A percentile compares a stretch with the other conserved stretches of the same genome.
These are phyloP conservation scores for Aethionema arabicum DNA, from an alignment of 345 rosid genomes.

Conservation along the genomic window DNA sequence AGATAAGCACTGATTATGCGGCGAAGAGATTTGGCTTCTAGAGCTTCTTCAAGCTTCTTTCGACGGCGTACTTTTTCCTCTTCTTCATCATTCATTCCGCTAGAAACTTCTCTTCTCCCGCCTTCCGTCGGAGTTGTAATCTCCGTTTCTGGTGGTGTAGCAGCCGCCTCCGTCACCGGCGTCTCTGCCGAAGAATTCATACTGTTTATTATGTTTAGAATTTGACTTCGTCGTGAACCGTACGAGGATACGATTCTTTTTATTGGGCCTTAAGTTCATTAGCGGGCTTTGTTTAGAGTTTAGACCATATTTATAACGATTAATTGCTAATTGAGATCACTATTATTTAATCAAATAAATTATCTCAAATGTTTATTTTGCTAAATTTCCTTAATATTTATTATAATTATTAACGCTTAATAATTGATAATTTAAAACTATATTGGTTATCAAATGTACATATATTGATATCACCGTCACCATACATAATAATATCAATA, in stretches of 20 bases:
- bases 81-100: conserved; percentile 48
- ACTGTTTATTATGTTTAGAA: conserved; percentile 15
- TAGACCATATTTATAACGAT: not conserved
- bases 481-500: not conserved
- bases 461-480: conserved; percentile 13
- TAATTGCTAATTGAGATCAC: no score
- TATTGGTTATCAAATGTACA: not conserved
- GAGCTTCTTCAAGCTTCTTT: conserved; percentile 84
- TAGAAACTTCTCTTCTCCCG: conserved; percentile 4
- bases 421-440: not conserved
- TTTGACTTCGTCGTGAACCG: conserved; percentile 3
- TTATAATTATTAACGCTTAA: no score
- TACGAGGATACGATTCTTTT: not conserved
- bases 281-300: not conserved
- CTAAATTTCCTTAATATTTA: no score
- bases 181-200: conserved; percentile 28
- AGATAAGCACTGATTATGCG: conserved; percentile 96
- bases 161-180: conserved; percentile 17
- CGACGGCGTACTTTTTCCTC: conserved; percentile 65
- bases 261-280: conserved; percentile 1
- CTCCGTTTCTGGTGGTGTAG: not conserved
- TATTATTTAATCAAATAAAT: no score
- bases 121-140: not conserved
- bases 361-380: no score
- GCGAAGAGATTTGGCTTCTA: conserved; percentile 89